Percentiles rank a stretch among this genome's conserved stretches.
Conservation (phyloP, 768 basidiomycete genomes). For the Auriculariales sp. region DNA sequence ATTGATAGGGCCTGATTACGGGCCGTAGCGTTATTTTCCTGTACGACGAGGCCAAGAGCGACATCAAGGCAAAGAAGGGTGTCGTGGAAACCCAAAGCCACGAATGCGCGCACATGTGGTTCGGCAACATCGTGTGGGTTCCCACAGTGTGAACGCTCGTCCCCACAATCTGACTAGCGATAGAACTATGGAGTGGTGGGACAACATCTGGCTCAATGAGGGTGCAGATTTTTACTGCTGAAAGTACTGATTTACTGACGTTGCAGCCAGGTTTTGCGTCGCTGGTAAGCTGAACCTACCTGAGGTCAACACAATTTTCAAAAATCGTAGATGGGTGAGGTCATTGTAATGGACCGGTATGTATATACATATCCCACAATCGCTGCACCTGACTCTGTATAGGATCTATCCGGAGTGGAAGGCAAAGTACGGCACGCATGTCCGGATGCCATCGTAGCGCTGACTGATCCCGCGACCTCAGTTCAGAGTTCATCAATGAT, state of each 20-base stretch:
- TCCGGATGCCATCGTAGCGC: no score
- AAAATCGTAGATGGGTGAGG: constrained; percentile 91
- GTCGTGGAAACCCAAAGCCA: constrained; percentile 70
- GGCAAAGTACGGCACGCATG: constrained; percentile 25
- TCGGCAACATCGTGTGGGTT: constrained; percentile 51
- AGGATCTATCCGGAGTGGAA: constrained; percentile 22
- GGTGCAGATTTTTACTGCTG: no score
- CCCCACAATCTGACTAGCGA: neutral
- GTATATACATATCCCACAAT: no score
- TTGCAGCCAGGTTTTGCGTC: constrained; percentile 86
- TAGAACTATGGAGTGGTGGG: constrained; percentile 90
- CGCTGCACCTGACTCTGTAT: no score
- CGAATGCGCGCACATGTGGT: constrained; percentile 56
- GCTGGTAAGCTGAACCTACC: constrained; percentile 52
- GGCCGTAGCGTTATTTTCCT: constrained; percentile 74
- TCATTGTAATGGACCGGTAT: constrained; percentile 71
- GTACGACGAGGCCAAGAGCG: constrained; percentile 60
- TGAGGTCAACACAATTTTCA: no score
- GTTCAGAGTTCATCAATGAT: constrained; percentile 63
- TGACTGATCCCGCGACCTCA: no score
- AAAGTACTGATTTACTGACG: no score
- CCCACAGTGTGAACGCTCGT: neutral
- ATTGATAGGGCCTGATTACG: constrained; percentile 60
- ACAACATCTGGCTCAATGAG: constrained; percentile 48
- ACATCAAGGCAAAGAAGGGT: constrained; percentile 59